phyloP scores from a whole-genome alignment of 305 asterid species.

The Plantago coronopus region DNA sequence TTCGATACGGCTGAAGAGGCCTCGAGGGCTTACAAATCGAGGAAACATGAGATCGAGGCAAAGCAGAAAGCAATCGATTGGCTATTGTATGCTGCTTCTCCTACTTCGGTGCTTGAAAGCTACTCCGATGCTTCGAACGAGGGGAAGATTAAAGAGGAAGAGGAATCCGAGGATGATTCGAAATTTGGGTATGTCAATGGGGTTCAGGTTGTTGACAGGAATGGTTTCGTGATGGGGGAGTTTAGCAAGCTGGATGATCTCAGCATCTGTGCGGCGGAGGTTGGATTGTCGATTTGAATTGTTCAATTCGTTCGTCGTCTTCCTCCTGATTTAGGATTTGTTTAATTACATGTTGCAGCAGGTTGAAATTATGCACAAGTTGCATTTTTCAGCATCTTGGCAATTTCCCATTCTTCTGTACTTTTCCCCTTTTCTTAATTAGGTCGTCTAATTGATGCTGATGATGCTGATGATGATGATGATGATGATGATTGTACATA shows the following conservation, averaged over 20 bases:
- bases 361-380: no score
- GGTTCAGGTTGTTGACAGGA: constrained; percentile 1
- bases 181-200: constrained; percentile 11
- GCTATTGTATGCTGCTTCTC: neutral
- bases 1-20: constrained; percentile 70
- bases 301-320: no score
- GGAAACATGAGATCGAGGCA: constrained; percentile 54
- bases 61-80: no score
- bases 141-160: neutral
- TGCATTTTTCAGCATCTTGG: no score
- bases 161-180: neutral
- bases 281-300: neutral
- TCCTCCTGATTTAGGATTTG: no score
- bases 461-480: no score
- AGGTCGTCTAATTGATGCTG: no score
- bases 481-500: no score
- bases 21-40: constrained; percentile 57
- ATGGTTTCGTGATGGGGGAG: neutral
- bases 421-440: no score
- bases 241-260: constrained; percentile 8
- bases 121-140: neutral
- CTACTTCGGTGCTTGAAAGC: constrained; percentile 1
- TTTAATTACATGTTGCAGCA: no score
- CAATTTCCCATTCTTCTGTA: no score
- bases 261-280: constrained; percentile 9